These are phyloP conservation scores for Thermoascus crustaceus DNA, from an alignment of 2,329 filamentous ascomycete species.

Conservation along the genomic window DNA sequence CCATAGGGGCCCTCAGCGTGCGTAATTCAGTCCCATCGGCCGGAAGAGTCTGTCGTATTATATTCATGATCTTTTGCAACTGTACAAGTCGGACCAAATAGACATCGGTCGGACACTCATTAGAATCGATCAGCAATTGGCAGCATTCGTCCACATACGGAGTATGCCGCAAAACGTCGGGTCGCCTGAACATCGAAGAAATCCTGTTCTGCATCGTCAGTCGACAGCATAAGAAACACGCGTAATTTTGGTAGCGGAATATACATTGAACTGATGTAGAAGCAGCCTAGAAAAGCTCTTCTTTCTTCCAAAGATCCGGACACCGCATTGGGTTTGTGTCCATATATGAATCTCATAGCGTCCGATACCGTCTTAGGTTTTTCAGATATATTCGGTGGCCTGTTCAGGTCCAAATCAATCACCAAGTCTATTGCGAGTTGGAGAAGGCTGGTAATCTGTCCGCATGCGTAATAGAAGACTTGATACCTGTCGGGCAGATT, in stretches of 20 bases:
- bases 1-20: not conserved
- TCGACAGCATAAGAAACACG: not conserved
- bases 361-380: conserved; percentile 3
- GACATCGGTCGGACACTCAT: conserved; percentile 2
- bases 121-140: conserved; percentile 1
- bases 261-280: conserved; percentile 4
- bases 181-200: not conserved
- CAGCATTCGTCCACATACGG: conserved; percentile 6
- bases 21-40: not conserved
- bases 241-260: not conserved
- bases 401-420: conserved; percentile 20
- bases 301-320: conserved; percentile 2
- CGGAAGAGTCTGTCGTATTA: conserved; percentile 1
- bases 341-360: conserved; percentile 1
- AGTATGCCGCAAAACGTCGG: conserved; percentile 2
- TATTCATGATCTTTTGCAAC: conserved; percentile 3
- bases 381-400: not conserved
- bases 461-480: conserved; percentile 18
- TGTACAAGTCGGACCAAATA: conserved; percentile 3
- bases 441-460: conserved; percentile 20
- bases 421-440: conserved; percentile 24
- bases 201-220: not conserved
- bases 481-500: conserved; percentile 13
- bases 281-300: conserved; percentile 6
- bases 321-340: not conserved